phyloP scores from a whole-genome alignment of 805 yeast genomes.

The Pichia cabralensis region DNA sequence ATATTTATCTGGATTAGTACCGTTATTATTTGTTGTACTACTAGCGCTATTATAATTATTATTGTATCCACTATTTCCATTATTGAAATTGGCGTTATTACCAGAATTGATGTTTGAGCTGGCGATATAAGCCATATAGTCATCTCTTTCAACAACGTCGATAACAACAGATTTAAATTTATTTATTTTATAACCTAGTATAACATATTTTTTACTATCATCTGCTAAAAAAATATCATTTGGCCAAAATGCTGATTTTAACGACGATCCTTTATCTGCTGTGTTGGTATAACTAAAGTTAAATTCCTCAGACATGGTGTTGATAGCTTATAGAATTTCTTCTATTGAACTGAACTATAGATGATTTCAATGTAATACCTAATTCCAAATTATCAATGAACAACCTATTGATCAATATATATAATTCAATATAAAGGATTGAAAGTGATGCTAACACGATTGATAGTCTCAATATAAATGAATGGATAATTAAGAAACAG shows the following conservation, averaged over 20 bases:
- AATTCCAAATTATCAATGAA: too few relatives aligned
- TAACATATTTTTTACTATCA: slow-evolving; percentile 10
- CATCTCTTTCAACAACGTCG: slow-evolving; percentile 14
- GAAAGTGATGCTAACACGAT: not conserved
- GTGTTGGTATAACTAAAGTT: too few relatives aligned
- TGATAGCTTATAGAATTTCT: slow-evolving; percentile 12
- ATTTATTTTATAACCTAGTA: slow-evolving; percentile 22
- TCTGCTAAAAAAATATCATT: slow-evolving; percentile 13
- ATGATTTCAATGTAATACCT: slow-evolving; percentile 2
- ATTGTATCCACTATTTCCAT: too few relatives aligned
- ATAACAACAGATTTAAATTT: slow-evolving; percentile 17
- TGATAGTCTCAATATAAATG: not conserved
- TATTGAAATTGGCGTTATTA: too few relatives aligned
- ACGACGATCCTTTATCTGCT: too few relatives aligned
- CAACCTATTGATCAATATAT: not conserved
- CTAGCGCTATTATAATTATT: too few relatives aligned
- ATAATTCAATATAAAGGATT: slow-evolving; percentile 2
- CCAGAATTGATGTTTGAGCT: too few relatives aligned
- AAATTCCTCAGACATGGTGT: too few relatives aligned
- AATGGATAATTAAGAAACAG: not conserved
- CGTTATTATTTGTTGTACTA: too few relatives aligned
- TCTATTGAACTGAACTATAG: slow-evolving; percentile 7
- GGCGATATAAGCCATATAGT: too few relatives aligned
- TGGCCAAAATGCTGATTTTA: slow-evolving; percentile 30
- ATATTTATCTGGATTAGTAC: slow-evolving; percentile 12